Conservation (phyloP, 2,329 filamentous ascomycete species). For the Fusarium cyanostomum region DNA sequence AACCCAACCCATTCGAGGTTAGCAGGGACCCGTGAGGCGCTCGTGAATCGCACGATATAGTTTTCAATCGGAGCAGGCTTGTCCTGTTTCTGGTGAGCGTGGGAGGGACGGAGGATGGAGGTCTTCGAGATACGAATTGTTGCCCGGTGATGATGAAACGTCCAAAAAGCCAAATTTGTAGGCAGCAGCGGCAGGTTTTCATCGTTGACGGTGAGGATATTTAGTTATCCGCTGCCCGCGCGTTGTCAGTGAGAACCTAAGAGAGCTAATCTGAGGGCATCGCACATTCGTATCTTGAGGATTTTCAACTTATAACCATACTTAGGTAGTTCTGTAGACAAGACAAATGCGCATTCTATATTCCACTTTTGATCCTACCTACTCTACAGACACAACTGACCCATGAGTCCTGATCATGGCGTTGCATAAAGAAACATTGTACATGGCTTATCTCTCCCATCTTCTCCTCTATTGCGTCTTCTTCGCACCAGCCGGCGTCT, state of each 20-base stretch:
- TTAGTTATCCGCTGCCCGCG: constrained; percentile 39
- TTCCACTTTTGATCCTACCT: constrained; percentile 36
- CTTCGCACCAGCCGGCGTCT: constrained; percentile 50
- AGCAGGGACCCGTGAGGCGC: constrained; percentile 13
- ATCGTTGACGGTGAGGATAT: constrained; percentile 13
- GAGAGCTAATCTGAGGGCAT: constrained; percentile 67
- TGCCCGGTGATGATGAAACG: constrained; percentile 61
- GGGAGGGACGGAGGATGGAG: background rate
- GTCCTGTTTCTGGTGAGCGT: constrained; percentile 4
- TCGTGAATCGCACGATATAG: constrained; percentile 54
- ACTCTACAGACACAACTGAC: constrained; percentile 29
- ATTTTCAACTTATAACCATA: background rate
- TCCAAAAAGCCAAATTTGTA: constrained; percentile 70
- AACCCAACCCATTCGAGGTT: background rate
- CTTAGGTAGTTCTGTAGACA: constrained; percentile 4
- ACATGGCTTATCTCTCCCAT: constrained; percentile 30
- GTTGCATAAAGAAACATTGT: constrained; percentile 22
- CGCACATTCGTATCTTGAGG: constrained; percentile 22
- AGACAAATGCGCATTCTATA: constrained; percentile 36
- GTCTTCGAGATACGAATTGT: constrained; percentile 24
- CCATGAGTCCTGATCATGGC: constrained; percentile 15
- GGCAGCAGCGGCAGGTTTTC: constrained; percentile 51
- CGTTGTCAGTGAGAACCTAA: constrained; percentile 63
- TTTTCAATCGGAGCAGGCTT: constrained; percentile 65
- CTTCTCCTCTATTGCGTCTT: constrained; percentile 56